Evolutionary conservation across 176 grass and related monocot species (phyloP), one percentile per base, ranked within the genome.

Genomic region (Cymbopogon citratus): DNA sequence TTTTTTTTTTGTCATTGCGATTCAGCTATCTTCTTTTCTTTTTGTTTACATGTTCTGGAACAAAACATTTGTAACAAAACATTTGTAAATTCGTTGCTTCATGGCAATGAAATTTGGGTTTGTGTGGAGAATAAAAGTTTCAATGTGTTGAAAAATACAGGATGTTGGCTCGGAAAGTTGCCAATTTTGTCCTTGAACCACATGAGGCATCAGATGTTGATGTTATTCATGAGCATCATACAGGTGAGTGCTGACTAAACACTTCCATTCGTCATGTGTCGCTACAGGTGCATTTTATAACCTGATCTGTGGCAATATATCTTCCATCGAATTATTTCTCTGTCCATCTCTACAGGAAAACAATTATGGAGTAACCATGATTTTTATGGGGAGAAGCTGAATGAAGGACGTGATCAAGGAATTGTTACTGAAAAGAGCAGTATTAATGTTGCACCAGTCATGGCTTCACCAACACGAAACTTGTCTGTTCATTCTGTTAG

Each of bases 141-240:
- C 34, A 46, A 33, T 35, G 29, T 67, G 43, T 67, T 80, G 3
- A 80, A 35, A 73, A 73, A 67, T 79, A 79, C 60, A 88, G 80
- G 40, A 67, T 15, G 48, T 3, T 43, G 41, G 21, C 43, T 74
- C 3, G 1, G 26, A 41, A 79, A 66, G 15, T 34, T 73, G 72
- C 3, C 6, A 19, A 65, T 62, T 62, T 6, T 77, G 60, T 40
- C 23, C 57, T 24, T 40, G 33, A n/a, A 39, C 29, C 60, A 52
- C 41, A 66, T 9, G 11, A 24, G 71, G 24, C 7, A 5, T 52
- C 71, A 75, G 43, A 64, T 66, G 51, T 24, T n/a, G 12, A 25
- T 59, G 38, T 71, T 29, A 62, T 33, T 69, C 51, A 60, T 31
- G 63, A 84, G 36, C 48, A 60, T 70, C 48, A 70, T 61, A 78